Evolutionary conservation across 2,329 filamentous ascomycete species (phyloP), one percentile per base, ranked within the genome.

Genomic region (Emergomyces orientalis): DNA sequence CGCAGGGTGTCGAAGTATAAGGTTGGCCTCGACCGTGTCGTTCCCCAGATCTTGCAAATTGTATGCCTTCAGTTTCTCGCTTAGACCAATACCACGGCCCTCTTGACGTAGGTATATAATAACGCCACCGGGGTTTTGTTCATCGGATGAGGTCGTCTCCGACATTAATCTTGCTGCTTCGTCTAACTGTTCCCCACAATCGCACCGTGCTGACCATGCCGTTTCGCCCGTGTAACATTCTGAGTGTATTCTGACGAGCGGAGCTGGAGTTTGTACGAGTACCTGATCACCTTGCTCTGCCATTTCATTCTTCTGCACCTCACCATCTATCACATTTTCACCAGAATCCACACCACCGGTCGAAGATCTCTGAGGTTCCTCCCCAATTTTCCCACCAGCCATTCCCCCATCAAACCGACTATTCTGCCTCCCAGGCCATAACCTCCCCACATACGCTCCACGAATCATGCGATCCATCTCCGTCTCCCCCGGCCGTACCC

Each of bases 161-260:
- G 75, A 73, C 94, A 99, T 99, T 1, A 99, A 79, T 32, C 94
- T 84, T 1, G 93, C 94, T 1, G 94, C 94, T 78, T 99, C 94
- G 74, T 99, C 94, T 1, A 99, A 83, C 75, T 99, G 94, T 77
- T 99, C 94, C 63, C 94, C 94, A 74, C 94, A 99, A 77, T 99
- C 94, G 78, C 94, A 99, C 34, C 94, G 87, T 43, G 94, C 93
- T 8, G 92, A 97, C 94, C 94, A 97, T 0, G 95, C 94, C 0
- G 94, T 99, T 80, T 99, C 94, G 64, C 94, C 94, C 0, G 94
- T 99, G 76, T 99, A 99, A 78, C 94, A 99, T 76, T 99, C 94
- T 2, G 90, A 96, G 75, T 99, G 94, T 72, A 99, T 99, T 63
- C 94, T 85, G 56, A 99, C 93, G 47, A 99, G 80, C 0, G 94